These are phyloP conservation scores for Colletotrichum ledebouriae DNA, from an alignment of 2,329 filamentous ascomycete species.

Conservation along the genomic window DNA sequence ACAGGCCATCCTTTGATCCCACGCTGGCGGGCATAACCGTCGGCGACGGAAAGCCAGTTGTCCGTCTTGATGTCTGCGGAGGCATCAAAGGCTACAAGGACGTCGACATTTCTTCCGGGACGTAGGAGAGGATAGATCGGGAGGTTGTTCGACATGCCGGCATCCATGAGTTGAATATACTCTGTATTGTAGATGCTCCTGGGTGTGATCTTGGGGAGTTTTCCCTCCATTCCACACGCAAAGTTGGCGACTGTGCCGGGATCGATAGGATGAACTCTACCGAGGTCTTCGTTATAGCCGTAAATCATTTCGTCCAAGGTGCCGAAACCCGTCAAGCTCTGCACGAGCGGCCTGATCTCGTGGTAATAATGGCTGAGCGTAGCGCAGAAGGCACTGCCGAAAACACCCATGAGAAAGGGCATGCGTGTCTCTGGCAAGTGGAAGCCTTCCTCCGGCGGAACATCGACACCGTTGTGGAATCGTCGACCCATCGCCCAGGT, in stretches of 20 bases:
- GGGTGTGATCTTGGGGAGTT: constrained; percentile 82
- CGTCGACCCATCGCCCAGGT: constrained; percentile 92
- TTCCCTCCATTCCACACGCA: constrained; percentile 82
- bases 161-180: constrained; percentile 91
- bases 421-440: constrained; percentile 87
- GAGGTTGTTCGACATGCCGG: constrained; percentile 98
- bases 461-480: constrained; percentile 79
- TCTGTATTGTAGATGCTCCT: constrained; percentile 78
- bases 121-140: constrained; percentile 95
- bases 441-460: constrained; percentile 73
- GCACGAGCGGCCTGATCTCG: constrained; percentile 87
- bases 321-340: constrained; percentile 79
- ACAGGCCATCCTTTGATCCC: constrained; percentile 95
- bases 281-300: constrained; percentile 81
- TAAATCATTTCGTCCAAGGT: constrained; percentile 86
- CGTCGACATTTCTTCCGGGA: constrained; percentile 88
- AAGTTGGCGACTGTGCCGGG: constrained; percentile 94
- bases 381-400: constrained; percentile 95
- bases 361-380: constrained; percentile 97
- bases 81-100: constrained; percentile 93
- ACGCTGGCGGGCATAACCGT: constrained; percentile 91
- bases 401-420: constrained; percentile 91
- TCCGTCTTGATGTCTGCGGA: constrained; percentile 93
- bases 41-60: constrained; percentile 95
- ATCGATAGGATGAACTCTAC: constrained; percentile 94